phyloP scores from a whole-genome alignment of 148 eudicot genomes.

The Bassia scoparia region DNA sequence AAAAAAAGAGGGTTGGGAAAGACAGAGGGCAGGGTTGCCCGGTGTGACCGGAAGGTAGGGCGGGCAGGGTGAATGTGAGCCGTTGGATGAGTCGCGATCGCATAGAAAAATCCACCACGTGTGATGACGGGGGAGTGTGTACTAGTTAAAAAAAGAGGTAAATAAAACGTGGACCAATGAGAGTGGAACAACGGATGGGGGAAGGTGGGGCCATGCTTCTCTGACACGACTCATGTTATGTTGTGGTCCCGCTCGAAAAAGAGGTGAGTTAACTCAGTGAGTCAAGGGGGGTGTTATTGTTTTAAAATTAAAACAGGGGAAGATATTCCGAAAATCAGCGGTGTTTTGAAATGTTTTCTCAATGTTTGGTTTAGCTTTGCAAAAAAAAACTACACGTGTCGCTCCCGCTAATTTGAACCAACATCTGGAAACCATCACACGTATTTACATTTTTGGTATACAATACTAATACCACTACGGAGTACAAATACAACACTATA shows the following conservation, averaged over 20 bases:
- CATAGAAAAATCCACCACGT: slow-evolving; percentile 15
- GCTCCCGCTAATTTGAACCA: background rate
- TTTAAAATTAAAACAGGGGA: background rate
- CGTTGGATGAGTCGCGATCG: slow-evolving; percentile 25
- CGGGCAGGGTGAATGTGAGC: background rate
- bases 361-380: background rate
- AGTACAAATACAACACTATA: too few relatives aligned
- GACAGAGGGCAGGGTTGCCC: background rate
- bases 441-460: background rate
- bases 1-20: background rate
- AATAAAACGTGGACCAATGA: slow-evolving; percentile 30
- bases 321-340: background rate
- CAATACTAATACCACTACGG: too few relatives aligned
- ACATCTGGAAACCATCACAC: background rate
- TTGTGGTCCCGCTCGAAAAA: slow-evolving; percentile 18
- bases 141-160: background rate
- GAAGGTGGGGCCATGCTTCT: slow-evolving; percentile 17
- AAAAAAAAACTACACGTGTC: background rate
- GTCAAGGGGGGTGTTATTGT: too few relatives aligned
- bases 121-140: slow-evolving; percentile 6
- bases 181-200: background rate
- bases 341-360: slow-evolving; percentile 3
- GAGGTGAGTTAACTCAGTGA: background rate
- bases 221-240: slow-evolving; percentile 19
- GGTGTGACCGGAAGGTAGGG: slow-evolving; percentile 14